Evolutionary conservation across 2,329 filamentous ascomycete genomes (phyloP).

Genomic region (Talaromyces sp.): DNA sequence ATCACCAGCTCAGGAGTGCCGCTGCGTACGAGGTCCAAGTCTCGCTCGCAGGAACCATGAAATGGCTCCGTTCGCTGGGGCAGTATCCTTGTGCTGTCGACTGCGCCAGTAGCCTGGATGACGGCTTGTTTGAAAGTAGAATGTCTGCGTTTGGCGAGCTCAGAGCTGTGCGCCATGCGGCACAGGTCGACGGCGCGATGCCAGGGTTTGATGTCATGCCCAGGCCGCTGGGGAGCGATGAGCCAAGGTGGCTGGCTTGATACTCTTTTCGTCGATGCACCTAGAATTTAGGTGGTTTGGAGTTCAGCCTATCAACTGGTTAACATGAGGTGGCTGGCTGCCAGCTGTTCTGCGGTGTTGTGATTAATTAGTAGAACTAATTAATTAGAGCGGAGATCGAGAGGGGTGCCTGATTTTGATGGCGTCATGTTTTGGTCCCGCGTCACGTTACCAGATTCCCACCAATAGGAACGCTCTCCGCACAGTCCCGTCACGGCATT

Average conservation of each 20-base stretch:
- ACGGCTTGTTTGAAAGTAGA: background rate
- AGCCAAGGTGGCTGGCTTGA: background rate
- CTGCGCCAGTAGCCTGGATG: background rate
- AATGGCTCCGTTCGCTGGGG: background rate
- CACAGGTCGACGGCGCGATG: background rate
- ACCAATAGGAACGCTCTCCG: background rate
- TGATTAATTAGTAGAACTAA: too few species aligned
- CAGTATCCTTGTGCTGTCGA: background rate
- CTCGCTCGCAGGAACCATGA: background rate
- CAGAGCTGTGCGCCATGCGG: background rate
- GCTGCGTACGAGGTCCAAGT: background rate
- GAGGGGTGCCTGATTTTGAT: conserved; percentile 9
- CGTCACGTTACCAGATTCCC: background rate
- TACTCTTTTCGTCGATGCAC: background rate
- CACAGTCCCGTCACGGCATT: background rate
- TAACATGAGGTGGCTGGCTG: too few species aligned
- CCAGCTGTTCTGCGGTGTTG: too few species aligned
- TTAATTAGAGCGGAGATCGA: background rate
- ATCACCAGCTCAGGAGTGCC: conserved; percentile 15
- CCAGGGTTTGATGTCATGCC: background rate
- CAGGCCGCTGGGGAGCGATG: background rate
- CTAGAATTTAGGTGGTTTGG: background rate
- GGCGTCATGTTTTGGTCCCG: conserved; percentile 6
- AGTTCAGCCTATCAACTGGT: too few species aligned
- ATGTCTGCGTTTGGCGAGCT: background rate